Evolutionary conservation across 2,329 filamentous ascomycete species (phyloP), one percentile per base, ranked within the genome.

Genomic region (Clonostachys solani): DNA sequence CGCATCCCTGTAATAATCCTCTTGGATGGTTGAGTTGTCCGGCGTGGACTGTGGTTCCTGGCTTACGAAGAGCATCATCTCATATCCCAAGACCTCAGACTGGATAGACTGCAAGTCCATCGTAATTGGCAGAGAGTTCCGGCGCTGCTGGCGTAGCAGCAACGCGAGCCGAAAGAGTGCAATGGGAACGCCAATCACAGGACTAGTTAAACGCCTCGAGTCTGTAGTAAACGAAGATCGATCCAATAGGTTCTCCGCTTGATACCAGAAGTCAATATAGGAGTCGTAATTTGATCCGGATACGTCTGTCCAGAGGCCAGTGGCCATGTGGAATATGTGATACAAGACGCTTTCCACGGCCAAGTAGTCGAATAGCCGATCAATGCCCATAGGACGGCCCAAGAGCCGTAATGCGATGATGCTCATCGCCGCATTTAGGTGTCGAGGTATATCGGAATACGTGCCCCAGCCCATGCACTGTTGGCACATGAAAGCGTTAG

Each of bases 301-400:
- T 3, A 44, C 29, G 13, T 59, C 52, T 2, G 55, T 47, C 57
- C 56, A 60, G 1, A 59, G 42, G 3, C 56, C 55, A 2, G 56
- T 54, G 1, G 46, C 48, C 1, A 51, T 43, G 1, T 54, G 40
- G 29, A 59, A 59, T 12, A 52, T 55, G 12, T 57, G 57, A 29
- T 55, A 58, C 2, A 59, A 18, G 9, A 59, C 52, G 23, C 57
- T 59, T 42, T 59, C 56, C 5, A 56, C 43, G 7, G 55, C 53
- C 9, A 59, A 41, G 4, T 48, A 49, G 43, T 59, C 57, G 3
- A 59, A 58, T 0, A 57, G 33, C 6, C 44, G 44, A 9, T 47
- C 36, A 7, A 55, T 51, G 4, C 46, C 42, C 2, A 43, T 33
- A 0, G 50, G 41, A 3, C 51, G 47, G 3, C 48, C 16, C 4